These are phyloP conservation scores for Blumeriella jaapii DNA, from an alignment of 2,329 filamentous ascomycete genomes.

Conservation along the genomic window DNA sequence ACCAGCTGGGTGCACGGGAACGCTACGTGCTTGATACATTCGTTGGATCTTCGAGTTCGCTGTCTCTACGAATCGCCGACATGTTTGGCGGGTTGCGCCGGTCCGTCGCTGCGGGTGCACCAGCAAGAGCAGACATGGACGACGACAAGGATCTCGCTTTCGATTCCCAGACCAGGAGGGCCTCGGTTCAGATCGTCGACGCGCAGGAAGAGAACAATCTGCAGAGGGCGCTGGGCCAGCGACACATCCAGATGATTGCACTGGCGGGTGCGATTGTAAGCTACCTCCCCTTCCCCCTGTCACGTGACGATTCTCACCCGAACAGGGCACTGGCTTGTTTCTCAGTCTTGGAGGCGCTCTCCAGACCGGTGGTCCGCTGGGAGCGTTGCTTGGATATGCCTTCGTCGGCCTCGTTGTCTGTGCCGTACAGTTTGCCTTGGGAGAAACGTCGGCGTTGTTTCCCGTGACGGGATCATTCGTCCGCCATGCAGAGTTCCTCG, in stretches of 20 bases:
- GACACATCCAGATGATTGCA: constrained; percentile 33
- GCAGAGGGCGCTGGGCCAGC: constrained; percentile 29
- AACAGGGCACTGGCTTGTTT: constrained; percentile 41
- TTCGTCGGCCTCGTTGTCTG: constrained; percentile 31
- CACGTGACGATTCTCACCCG: constrained; percentile 2
- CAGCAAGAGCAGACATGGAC: not conserved
- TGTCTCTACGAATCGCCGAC: too few species aligned
- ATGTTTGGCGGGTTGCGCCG: not conserved
- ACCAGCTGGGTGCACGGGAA: too few species aligned
- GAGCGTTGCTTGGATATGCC: constrained; percentile 31
- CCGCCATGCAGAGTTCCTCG: constrained; percentile 26
- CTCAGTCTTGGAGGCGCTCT: constrained; percentile 37
- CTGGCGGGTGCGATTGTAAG: constrained; percentile 34
- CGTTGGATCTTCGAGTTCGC: too few species aligned
- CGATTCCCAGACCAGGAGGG: not conserved
- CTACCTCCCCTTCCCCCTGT: not conserved
- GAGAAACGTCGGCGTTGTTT: constrained; percentile 27
- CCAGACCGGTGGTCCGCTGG: constrained; percentile 35
- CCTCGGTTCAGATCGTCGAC: constrained; percentile 30
- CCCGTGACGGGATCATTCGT: constrained; percentile 28
- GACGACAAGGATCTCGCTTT: not conserved
- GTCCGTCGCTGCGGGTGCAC: not conserved
- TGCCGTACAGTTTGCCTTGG: constrained; percentile 32
- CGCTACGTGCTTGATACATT: too few species aligned
- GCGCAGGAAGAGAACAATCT: constrained; percentile 36